phyloP scores from a whole-genome alignment of 805 yeast genomes.

The Blastobotrys chiropterorum region DNA sequence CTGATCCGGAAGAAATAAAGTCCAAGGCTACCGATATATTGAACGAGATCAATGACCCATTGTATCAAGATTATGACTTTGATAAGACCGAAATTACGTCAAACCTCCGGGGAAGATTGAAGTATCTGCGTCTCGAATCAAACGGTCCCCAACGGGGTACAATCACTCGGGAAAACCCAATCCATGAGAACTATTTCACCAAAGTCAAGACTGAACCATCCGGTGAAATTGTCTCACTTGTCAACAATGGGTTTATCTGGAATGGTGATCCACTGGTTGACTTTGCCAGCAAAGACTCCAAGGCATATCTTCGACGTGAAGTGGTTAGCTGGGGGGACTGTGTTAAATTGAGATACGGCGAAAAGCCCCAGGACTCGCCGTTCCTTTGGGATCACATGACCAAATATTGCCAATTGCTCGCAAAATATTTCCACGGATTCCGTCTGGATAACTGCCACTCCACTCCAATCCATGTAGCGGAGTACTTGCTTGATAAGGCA shows the following conservation, averaged over 20 bases:
- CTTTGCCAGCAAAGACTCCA: constrained; percentile 76
- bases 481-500: constrained; percentile 79
- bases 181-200: constrained; percentile 86
- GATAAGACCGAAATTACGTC: constrained; percentile 60
- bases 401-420: constrained; percentile 64
- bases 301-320: constrained; percentile 82
- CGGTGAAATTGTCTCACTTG: constrained; percentile 58
- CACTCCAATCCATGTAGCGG: constrained; percentile 93
- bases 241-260: constrained; percentile 99
- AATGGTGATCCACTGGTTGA: constrained; percentile 90
- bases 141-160: constrained; percentile 76
- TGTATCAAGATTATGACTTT: constrained; percentile 68
- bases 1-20: constrained; percentile 22
- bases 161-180: constrained; percentile 49
- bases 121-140: constrained; percentile 66
- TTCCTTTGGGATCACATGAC: constrained; percentile 85
- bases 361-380: constrained; percentile 74
- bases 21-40: constrained; percentile 46
- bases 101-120: constrained; percentile 71
- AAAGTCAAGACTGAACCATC: constrained; percentile 44
- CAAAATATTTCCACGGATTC: constrained; percentile 74
- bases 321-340: constrained; percentile 98
- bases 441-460: constrained; percentile 95
- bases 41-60: constrained; percentile 70
- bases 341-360: constrained; percentile 84